Base-by-base conservation (phyloP, 768 basidiomycete genomes). In the Calocera viscosa region DNA sequence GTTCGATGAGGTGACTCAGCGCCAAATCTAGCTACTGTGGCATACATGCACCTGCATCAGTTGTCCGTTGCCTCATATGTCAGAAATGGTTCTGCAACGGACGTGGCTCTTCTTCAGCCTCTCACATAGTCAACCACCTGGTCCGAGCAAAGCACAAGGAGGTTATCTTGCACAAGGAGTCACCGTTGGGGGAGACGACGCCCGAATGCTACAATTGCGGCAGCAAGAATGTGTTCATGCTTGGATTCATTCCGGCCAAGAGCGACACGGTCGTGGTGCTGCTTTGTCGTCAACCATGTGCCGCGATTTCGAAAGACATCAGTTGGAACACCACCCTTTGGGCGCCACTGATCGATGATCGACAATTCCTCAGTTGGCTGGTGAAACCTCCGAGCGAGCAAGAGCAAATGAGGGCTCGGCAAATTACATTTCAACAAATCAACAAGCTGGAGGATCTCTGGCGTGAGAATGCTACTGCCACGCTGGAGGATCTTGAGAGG, bases 121-220 rank as follows among this genome's bases (percentile, higher is more conserved):
- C 95, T 0, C 96, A 99, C 75, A 98, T 99, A 72, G 95, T 99
- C 71, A 97, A 97, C 76, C 96, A 99, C 78, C 84, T 99, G 68
- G 96, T 99, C 63, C 92, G 95, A 73, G 94, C 96, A 33, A 97
- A 97, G 78, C 96, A 99, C 80, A 97, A 97, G 79, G 96, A 99
- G 74, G 95, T 99, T 69, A 91, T 95, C 68, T 79, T 99, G 33
- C 96, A 99, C 73, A 89, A 90, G 64, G 95, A 98, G 72, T 89
- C 90, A 67, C 92, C 95, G 1, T 81, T 99, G 1, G 96, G 96
- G 1, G 96, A 98, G 78, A 98, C 96, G 0, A 90, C 91, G 0
- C 96, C 96, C 0, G 96, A 99, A 78, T 99, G 96, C 76, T 99
- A 99, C 81, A 94, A 94, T 73, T 99, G 96, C 74, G 96, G 96